Evolutionary conservation across 331 rosid genomes (phyloP).

Genomic region (Pyrus hybrid): DNA sequence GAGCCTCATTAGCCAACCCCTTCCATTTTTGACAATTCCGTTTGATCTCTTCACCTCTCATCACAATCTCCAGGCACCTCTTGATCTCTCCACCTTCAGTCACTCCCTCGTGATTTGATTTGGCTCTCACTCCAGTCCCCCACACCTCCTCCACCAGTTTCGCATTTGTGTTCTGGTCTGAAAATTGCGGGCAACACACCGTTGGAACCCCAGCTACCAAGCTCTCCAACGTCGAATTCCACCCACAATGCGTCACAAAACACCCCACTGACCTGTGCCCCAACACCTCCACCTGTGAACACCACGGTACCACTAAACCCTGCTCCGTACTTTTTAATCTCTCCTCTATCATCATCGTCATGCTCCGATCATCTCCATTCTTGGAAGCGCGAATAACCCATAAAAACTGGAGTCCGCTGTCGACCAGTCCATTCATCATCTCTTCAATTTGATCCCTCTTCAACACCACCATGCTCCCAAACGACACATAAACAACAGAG

Average conservation of each 20-base stretch:
- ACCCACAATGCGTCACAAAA: conserved; percentile 30
- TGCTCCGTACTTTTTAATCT: not conserved
- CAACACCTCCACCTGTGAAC: conserved; percentile 29
- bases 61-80: conserved; percentile 22
- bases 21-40: conserved; percentile 17
- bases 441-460: conserved; percentile 24
- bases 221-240: conserved; percentile 39
- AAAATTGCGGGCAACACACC: conserved; percentile 14
- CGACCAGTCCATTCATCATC: conserved; percentile 12
- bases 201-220: conserved; percentile 15
- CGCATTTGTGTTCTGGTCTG: conserved; percentile 27
- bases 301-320: conserved; percentile 33
- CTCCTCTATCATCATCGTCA: not conserved
- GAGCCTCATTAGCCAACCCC: conserved; percentile 7
- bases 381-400: conserved; percentile 18
- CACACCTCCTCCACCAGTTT: conserved; percentile 36
- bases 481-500: conserved; percentile 31
- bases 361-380: not conserved
- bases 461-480: conserved; percentile 19
- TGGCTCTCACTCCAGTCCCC: conserved; percentile 29
- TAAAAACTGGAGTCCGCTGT: conserved; percentile 11
- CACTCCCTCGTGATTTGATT: conserved; percentile 8
- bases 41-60: conserved; percentile 8
- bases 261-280: conserved; percentile 24
- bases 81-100: conserved; percentile 7